Base-by-base conservation (phyloP, 805 yeast species). In the Torulaspora franciscae region DNA sequence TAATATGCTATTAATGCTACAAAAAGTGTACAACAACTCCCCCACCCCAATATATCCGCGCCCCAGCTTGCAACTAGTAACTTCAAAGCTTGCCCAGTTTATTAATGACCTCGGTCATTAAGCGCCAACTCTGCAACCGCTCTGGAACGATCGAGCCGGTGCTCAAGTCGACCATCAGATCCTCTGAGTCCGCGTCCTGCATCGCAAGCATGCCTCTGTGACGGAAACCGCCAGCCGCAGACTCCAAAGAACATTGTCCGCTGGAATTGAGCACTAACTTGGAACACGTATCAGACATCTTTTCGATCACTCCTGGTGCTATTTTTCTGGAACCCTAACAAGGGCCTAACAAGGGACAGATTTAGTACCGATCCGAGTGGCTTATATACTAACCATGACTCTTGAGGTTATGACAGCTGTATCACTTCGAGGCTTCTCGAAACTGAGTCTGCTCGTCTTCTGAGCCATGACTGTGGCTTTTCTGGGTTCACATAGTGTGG, bases 121-220 rank as follows among this genome's bases (percentile, higher is more conserved):
- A 41, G 17, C 42, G 42, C 57, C 58, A 62, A 27, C 44, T 52
- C 22, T 51, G 50, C 38, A 61, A 42, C 26, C 55, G 49, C 24
- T 58, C 57, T 1, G 67, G 59, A 14, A 51, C 54, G 22, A 61
- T 40, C 4, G 64, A 57, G 4, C 67, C 66, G 0, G 64, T 49
- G 38, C 44, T 56, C 25, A 63, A 45, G 44, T 63, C 67, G 11
- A 63, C 67, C 26, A 63, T 46, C 46, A 58, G 37, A 43, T 63
- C 67, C 14, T 63, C 66, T 2, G 54, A 51, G 32, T 54, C 57
- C 29, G 53, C 57, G 17, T 42, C 40, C 32, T 37, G 42, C 26
- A 19, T 26, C 34, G 28, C 17, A 19, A 28, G 9, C n/a, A 35
- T 14, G n/a, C 26, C 32, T 7, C 3, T 8, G 34, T 25, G 28